These are phyloP conservation scores for Hyaloscypha finlandica DNA, from an alignment of 495 filamentous ascomycete species.

Conservation along the genomic window DNA sequence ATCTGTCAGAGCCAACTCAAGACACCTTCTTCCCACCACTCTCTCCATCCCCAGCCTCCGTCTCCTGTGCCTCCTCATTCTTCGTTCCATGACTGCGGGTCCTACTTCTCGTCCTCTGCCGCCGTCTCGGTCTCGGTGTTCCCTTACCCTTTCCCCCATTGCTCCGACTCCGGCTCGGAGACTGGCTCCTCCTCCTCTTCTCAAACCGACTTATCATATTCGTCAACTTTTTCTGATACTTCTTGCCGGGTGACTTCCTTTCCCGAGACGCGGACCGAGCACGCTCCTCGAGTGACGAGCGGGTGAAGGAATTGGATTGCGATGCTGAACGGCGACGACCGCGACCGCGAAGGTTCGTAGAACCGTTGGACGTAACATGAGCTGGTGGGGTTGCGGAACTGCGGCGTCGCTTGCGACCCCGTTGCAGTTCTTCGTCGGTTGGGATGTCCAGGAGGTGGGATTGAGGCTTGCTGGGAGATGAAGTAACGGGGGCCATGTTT, in stretches of 20 bases:
- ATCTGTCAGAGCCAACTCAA: neutral
- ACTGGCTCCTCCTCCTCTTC: slow-evolving; percentile 25
- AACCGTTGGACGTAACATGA: slow-evolving; percentile 18
- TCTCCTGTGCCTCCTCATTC: neutral
- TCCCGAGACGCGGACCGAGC: neutral
- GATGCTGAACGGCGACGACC: slow-evolving; percentile 27
- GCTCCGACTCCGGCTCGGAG: slow-evolving; percentile 18
- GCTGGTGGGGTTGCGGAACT: slow-evolving; percentile 7
- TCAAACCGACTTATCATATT: neutral
- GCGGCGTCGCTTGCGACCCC: slow-evolving; percentile 32
- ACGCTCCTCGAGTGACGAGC: neutral
- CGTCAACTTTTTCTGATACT: slow-evolving; percentile 13
- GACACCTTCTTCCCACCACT: slow-evolving; percentile 5
- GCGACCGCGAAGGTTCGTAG: slow-evolving; percentile 27
- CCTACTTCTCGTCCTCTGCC: slow-evolving; percentile 24
- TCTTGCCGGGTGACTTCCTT: neutral
- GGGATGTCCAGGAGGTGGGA: slow-evolving; percentile 14
- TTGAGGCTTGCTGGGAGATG: slow-evolving; percentile 9
- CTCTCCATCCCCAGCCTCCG: neutral
- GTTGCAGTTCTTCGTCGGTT: slow-evolving; percentile 20
- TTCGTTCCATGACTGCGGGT: slow-evolving; percentile 9
- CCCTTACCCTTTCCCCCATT: slow-evolving; percentile 3
- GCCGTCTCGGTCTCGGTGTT: slow-evolving; percentile 12
- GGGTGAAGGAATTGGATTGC: neutral
- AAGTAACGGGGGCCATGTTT: slow-evolving; percentile 5